Base-by-base conservation (phyloP, 2,329 filamentous ascomycete genomes). In the Aspergillus bombycis region DNA sequence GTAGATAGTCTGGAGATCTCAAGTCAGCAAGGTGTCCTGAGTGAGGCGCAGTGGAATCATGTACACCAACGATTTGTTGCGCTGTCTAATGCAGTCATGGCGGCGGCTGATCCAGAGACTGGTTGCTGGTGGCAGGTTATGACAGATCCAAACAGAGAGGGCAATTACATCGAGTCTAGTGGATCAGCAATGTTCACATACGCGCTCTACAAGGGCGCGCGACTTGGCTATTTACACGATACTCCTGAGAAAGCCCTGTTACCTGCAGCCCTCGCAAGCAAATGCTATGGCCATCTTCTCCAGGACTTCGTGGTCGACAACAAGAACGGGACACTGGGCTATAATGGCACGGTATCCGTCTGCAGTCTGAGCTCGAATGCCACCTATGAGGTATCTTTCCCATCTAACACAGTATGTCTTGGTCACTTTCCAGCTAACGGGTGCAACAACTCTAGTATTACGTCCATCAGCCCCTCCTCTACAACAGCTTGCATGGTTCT, bases 91-190 rank as follows among this genome's bases (percentile, higher is more conserved):
- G 81, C 81, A 0, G 65, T 86, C 2, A 78, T 79, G 60, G 69
- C 70, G 11, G 77, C 79, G 0, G 81, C 81, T 26, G 82, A 84
- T 61, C 67, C 68, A 12, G 67, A 66, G 2, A 77, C 72, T 6
- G 84, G 85, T 0, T 85, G 83, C 8, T 89, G 86, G 85, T 88
- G 84, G 83, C 75, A 87, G 58, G 77, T 88, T 50, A 85, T 88
- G 81, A 81, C 81, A 67, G 82, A 84, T 60, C 79, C 81, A 0
- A 81, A 79, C 1, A 68, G 73, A 45, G 66, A 80, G 53, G 85
- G 85, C 2, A 89, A 89, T 72, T 89, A 86, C 72, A 83, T 89
- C 55, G 85, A 89, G 75, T 85, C 83, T 38, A 86, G 85, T 36
- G 86, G 82, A 9, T 84, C 83, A 2, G 85, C 85, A 4, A 86